A percentile compares a stretch with the other conserved stretches of the same genome.
Conservation (phyloP, 2,329 filamentous ascomycete species). For the Coniochaeta prunicola region DNA sequence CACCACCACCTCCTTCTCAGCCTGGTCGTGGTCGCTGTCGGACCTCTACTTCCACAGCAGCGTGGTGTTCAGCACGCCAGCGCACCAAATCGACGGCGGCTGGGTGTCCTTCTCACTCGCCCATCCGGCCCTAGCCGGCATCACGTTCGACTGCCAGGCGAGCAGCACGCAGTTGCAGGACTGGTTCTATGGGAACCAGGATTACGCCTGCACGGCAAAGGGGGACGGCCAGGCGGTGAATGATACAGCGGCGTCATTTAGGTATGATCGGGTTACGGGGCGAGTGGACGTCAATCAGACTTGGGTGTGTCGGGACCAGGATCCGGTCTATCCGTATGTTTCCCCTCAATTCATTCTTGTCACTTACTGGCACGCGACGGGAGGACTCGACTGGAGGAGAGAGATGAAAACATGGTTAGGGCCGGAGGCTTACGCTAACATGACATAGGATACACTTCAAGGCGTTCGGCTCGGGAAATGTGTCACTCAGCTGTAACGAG, state of each 20-base stretch:
- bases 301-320: conserved; percentile 32
- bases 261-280: conserved; percentile 25
- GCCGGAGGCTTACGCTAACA: background rate
- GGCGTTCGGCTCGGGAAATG: conserved; percentile 18
- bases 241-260: conserved; percentile 22
- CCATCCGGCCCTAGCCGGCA: conserved; percentile 17
- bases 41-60: conserved; percentile 34
- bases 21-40: conserved; percentile 27
- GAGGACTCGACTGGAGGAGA: background rate
- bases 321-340: conserved; percentile 24
- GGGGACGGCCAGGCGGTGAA: conserved; percentile 9
- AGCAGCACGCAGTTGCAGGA: conserved; percentile 28
- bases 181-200: conserved; percentile 36
- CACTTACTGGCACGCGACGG: too few relatives aligned
- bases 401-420: background rate
- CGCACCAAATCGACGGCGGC: conserved; percentile 35
- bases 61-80: conserved; percentile 35
- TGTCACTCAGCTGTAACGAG: conserved; percentile 21
- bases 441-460: conserved; percentile 14
- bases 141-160: conserved; percentile 22
- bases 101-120: conserved; percentile 34
- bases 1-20: conserved; percentile 16
- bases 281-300: conserved; percentile 33
- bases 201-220: conserved; percentile 29
- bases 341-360: background rate